Percentiles rank a stretch among this genome's conserved stretches.
phyloP scores from a whole-genome alignment of 257 asterid species.

The Solanum sejunctum region DNA sequence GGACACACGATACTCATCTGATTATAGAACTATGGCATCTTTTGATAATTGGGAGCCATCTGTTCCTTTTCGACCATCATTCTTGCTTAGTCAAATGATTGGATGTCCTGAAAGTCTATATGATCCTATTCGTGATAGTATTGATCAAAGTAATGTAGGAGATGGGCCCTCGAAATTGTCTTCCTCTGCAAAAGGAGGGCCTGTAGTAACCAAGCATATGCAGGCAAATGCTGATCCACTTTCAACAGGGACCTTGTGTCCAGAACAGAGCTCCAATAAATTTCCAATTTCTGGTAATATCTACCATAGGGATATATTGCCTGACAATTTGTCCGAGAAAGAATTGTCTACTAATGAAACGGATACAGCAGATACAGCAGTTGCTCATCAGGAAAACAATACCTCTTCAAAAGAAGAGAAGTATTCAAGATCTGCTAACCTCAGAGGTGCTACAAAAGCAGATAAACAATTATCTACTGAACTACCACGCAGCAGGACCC shows the following conservation, averaged over 20 bases:
- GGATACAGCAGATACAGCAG: slow-evolving; percentile 8
- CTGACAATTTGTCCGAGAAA: slow-evolving; percentile 4
- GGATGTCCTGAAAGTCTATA: slow-evolving; percentile 31
- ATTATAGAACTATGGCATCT: slow-evolving; percentile 12
- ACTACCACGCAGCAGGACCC: slow-evolving; percentile 11
- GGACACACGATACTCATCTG: slow-evolving; percentile 18
- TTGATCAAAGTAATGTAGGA: slow-evolving; percentile 18
- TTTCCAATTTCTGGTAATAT: slow-evolving; percentile 7
- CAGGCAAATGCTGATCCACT: slow-evolving; percentile 15
- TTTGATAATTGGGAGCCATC: slow-evolving; percentile 71
- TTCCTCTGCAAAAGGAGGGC: slow-evolving; percentile 38
- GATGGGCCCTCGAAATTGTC: slow-evolving; percentile 22
- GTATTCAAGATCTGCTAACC: slow-evolving; percentile 18
- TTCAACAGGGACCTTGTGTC: slow-evolving; percentile 5
- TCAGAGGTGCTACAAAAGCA: slow-evolving; percentile 2
- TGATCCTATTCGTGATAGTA: slow-evolving; percentile 37
- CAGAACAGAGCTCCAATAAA: slow-evolving; percentile 17
- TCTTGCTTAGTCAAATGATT: slow-evolving; percentile 35
- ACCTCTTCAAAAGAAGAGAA: slow-evolving; percentile 27
- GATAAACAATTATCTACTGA: slow-evolving; percentile 20
- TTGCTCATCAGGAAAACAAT: slow-evolving; percentile 6
- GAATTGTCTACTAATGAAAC: neutral
- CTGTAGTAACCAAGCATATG: slow-evolving; percentile 21
- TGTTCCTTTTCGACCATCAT: slow-evolving; percentile 60
- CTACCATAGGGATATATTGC: slow-evolving; percentile 1